Percentiles rank a stretch among this genome's conserved stretches.
These are phyloP conservation scores for Sporisorium iseilematis-ciliati DNA, from an alignment of 1,284 basidiomycete species.

Conservation along the genomic window DNA sequence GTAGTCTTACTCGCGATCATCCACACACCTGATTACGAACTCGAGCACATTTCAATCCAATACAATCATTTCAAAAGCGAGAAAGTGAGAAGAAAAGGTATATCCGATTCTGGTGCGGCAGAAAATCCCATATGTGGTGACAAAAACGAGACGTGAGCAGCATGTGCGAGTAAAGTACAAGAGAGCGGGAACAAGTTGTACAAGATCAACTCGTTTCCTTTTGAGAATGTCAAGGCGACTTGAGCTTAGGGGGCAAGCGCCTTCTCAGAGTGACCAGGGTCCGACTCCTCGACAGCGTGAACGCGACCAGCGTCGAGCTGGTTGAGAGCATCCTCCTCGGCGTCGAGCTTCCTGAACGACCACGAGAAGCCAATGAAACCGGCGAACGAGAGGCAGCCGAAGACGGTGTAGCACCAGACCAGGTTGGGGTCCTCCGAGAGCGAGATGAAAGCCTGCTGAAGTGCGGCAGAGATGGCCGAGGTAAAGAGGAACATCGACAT, in stretches of 20 bases:
- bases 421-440: slow-evolving; percentile 74
- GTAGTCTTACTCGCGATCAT: no score
- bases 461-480: slow-evolving; percentile 74
- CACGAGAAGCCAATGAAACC: slow-evolving; percentile 76
- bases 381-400: slow-evolving; percentile 72
- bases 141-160: not conserved
- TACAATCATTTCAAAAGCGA: not conserved
- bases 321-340: slow-evolving; percentile 73
- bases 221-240: not conserved
- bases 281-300: slow-evolving; percentile 17
- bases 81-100: slow-evolving; percentile 16
- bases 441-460: slow-evolving; percentile 75
- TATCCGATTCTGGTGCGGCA: slow-evolving; percentile 20
- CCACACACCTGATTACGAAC: no score
- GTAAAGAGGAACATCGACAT: slow-evolving; percentile 76
- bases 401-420: slow-evolving; percentile 73
- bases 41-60: no score
- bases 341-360: slow-evolving; percentile 76
- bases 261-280: slow-evolving; percentile 36
- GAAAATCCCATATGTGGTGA: slow-evolving; percentile 11
- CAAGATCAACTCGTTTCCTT: not conserved
- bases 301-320: slow-evolving; percentile 50
- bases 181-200: not conserved
- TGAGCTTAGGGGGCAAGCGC: slow-evolving; percentile 20
- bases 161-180: slow-evolving; percentile 6